Evolutionary conservation across 768 basidiomycete species (phyloP), one percentile per base, ranked within the genome.

Genomic region (Myochromella boudieri): DNA sequence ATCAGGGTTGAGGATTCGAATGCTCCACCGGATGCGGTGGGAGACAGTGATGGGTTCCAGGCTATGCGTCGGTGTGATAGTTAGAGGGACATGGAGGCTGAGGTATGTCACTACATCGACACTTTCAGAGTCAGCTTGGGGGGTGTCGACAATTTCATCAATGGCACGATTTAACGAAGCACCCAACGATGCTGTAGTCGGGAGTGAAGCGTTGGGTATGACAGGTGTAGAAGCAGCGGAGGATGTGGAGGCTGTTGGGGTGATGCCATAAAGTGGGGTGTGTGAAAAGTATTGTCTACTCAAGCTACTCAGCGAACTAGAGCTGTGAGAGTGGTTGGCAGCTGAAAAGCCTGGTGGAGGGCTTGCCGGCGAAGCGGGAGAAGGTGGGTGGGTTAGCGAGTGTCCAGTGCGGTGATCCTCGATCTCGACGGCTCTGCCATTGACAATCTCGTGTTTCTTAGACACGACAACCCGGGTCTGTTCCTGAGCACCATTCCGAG

Each of bases 1-100:
- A 60, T 97, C 95, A 6, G 76, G 74, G 61, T 97, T 98, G 52
- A 75, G 75, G 59, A 95, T 86, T 42, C 84, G 70, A 51, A 91
- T 86, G 12, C 64, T 78, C 89, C 89, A 91, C 29, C 85, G 78
- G 56, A 97, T 77, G 39, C 87, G 84, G 67, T 98, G 91, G 2
- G 74, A 74, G 17, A 93, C 74, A 15, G 69, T 68, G 44, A 95
- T 82, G 0, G 94, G 94, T 49, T 89, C 86, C 25, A 89, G 71
- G 4, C 70, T 46, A 51, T 93, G 91, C 0, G 86, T 82, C 0
- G 92, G 88, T 4, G 85, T 85, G 9, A 75, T 64, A 6, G 71
- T 75, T 4, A 69, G 55, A 0, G 91, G 91, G 9, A 93, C 67
- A 3, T 70, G 66, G 17, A 91, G 66, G 37, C 75, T 69, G 32